phyloP scores from a whole-genome alignment of 176 grass and related monocot species.

The Carex cristatella region DNA sequence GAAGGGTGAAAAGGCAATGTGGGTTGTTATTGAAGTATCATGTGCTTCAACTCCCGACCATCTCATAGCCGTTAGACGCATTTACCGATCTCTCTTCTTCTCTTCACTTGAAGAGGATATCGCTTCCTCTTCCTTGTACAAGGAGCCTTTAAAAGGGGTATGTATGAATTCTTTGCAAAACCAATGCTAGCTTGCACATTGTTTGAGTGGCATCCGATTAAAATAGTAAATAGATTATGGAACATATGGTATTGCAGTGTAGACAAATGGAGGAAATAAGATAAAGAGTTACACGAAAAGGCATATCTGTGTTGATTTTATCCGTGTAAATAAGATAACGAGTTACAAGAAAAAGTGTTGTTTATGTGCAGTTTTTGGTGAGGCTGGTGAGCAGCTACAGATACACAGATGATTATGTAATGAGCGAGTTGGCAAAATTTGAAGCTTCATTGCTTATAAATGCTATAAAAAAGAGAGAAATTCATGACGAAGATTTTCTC shows the following conservation, averaged over 20 bases:
- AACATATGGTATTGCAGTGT: neutral
- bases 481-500: constrained; percentile 32
- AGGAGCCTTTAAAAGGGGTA: constrained; percentile 47
- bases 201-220: neutral
- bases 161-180: neutral
- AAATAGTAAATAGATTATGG: neutral
- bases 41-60: constrained; percentile 67
- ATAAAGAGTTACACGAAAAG: neutral
- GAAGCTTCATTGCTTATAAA: constrained; percentile 36
- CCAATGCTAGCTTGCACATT: neutral
- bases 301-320: neutral
- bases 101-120: constrained; percentile 72
- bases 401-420: constrained; percentile 29
- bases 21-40: constrained; percentile 54
- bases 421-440: constrained; percentile 25
- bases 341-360: neutral
- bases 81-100: constrained; percentile 47
- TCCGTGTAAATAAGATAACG: neutral
- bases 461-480: constrained; percentile 36
- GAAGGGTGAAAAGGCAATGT: constrained; percentile 20
- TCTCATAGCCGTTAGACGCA: constrained; percentile 51
- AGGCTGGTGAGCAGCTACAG: constrained; percentile 43
- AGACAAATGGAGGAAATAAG: neutral
- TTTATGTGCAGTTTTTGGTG: constrained; percentile 33
- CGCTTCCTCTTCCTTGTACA: constrained; percentile 24